These are phyloP conservation scores for Eucalyptus albens DNA, from an alignment of 345 rosid genomes.

Conservation along the genomic window DNA sequence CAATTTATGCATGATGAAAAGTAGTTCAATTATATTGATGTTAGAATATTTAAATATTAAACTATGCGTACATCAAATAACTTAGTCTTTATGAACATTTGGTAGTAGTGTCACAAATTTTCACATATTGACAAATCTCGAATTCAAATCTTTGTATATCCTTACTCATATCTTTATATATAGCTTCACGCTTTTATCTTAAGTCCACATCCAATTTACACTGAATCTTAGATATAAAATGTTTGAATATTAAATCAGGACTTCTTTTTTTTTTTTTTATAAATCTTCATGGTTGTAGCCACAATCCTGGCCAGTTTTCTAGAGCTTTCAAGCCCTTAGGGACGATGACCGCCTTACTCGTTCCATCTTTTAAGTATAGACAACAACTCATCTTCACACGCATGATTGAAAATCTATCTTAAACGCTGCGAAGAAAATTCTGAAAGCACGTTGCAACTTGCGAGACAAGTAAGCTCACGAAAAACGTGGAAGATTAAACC, in stretches of 20 bases:
- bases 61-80: not conserved
- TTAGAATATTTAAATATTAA: not conserved
- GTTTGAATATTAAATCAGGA: not conserved
- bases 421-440: not conserved
- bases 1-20: not conserved
- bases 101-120: not conserved
- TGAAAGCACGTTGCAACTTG: not conserved
- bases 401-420: not conserved
- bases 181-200: not conserved
- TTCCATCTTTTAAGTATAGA: not conserved
- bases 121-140: not conserved
- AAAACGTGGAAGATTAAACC: not conserved
- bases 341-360: not conserved
- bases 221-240: not conserved
- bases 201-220: not conserved
- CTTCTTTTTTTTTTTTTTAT: not conserved
- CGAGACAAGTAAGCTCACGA: not conserved
- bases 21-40: not conserved
- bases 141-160: not conserved
- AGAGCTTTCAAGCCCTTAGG: not conserved
- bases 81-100: not conserved
- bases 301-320: not conserved
- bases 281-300: not conserved
- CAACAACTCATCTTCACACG: not conserved
- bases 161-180: not conserved